Base-by-base conservation (phyloP, 2,329 filamentous ascomycete species). In the Talaromyces sp. region DNA sequence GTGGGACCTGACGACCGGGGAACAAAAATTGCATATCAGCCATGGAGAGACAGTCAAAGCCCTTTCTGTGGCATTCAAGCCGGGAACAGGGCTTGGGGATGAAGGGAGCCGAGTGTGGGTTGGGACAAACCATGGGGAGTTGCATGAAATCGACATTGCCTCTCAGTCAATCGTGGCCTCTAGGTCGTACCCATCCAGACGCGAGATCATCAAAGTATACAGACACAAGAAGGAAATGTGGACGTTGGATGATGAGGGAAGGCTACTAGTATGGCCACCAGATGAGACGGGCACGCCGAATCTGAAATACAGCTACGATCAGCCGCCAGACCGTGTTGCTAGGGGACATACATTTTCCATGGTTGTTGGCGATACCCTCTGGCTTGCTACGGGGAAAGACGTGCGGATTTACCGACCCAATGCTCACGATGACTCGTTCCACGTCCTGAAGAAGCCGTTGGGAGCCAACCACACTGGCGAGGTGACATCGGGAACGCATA, bases 201-300 rank as follows among this genome's bases (percentile, higher is more conserved):
- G 86, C 63, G 90, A 96, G 66, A 84, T 99, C 56, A 84, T 90
- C 64, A 91, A 87, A 67, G 96, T 99, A 49, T 89, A 91, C 70
- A 86, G 95, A 43, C 89, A 96, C 73, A 88, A 86, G 64, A 91
- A 91, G 66, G 90, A 97, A 69, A 85, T 99, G 72, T 99, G 95
- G 95, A 93, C 93, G 0, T 75, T 99, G 54, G 95, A 98, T 71
- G 93, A 97, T 64, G 86, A 89, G 53, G 95, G 95, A 11, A 90
- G 89, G 52, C 78, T 99, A 14, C 87, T 91, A 65, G 84, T 98
- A 5, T 99, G 95, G 95, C 87, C 86, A 1, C 88, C 93, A 4
- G 90, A 92, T 67, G 82, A 85, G 52, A 84, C 84, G 6, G 88
- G 89, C 0, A 82, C 87, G 29, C 92, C 93, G 1, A 93, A 86